Evolutionary conservation across 441 rosid species (phyloP), one percentile per base, ranked within the genome.

Genomic region (Mallotus japonicus): DNA sequence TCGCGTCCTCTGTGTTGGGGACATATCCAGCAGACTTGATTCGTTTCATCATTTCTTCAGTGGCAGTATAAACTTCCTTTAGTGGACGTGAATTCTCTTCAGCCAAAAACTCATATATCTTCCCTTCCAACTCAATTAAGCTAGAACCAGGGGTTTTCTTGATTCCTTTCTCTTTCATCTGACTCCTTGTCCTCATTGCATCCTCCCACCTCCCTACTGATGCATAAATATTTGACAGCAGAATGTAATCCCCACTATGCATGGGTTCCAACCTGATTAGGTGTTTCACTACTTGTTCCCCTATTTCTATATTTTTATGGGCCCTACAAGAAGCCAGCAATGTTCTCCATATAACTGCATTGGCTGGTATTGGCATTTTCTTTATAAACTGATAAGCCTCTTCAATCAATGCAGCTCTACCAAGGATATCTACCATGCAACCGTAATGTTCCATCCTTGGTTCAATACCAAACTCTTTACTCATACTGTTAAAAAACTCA

Each of bases 381-480:
- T 70, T 47, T 47, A 70, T 32, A 17, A 59, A 70, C n/a, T 59
- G 57, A 28, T 70, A 70, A 16, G 73, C 73, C 40, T 70, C 73
- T 49, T 59, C 42, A 20, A 70, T 70, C 73, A 70, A 60, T 47
- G 32, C 73, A 60, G 65, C 73, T 70, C 73, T 70, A 6, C 73
- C 66, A 22, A 70, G 66, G 19, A 70, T 22, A 53, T 70, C 73
- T 17, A 70, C 73, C 53, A 70, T 70, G 58, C 57, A 44, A 17
- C 73, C 73, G n/a, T 70, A 70, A 28, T 71, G 74, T 28, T 71
- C 66, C 74, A 60, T 58, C 67, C 74, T 71, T 17, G 74, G 74
- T 71, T 71, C 19, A 49, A 71, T 61, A n/a, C 74, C 32, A 28
- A 71, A 71, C 20, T 71, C 67, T 60, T 61, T 47, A 32, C 59